Evolutionary conservation across 176 grass and related monocot genomes (phyloP), one percentile per base, ranked within the genome.

Genomic region (Pontederia paniculata): DNA sequence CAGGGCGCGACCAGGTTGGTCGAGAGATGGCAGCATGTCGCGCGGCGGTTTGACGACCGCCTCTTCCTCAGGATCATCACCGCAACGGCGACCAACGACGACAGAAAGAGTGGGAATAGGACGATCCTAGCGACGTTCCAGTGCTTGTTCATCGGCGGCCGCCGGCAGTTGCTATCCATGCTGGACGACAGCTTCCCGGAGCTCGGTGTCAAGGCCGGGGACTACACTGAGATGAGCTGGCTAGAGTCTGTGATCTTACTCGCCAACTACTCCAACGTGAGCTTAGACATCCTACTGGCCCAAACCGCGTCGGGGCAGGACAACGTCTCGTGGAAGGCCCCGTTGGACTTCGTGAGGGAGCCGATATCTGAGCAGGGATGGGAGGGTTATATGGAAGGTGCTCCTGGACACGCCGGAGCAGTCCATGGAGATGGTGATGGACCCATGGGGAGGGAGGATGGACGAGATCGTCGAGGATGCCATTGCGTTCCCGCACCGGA

Each of bases 361-460:
- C 66, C 77, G n/a, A 81, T 89, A 47, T 72, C 77, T 4, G 23
- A 5, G 23, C 23, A 43, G 31, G 59, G 44, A 8, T 83, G 71
- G 80, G 57, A 83, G 51, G n/a, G 50, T 18, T 5, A 64, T 61
- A 37, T 88, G 71, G 58, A 21, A 68, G 13, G 72, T 73, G 70
- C 46, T 88, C 23, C 49, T 66, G 52, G 16, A 16, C 2, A 15
- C 17, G 19, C 68, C 57, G 44, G 74, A 18, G 10, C 63, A 69
- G 8, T 49, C 74, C 1, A 55, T 80, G 28, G 19, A 65, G 10
- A 66, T 76, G 48, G 60, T 76, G 47, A 53, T 81, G 18, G 80
- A 74, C 44, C 76, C 85, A 0, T 83, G 77, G 52, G 77, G 80
- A 41, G 85, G 80, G n/a, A 44, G 55, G 42, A 84, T 89, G 77